phyloP scores from a whole-genome alignment of 2,329 filamentous ascomycete species.

The Colletotrichum tropicale region DNA sequence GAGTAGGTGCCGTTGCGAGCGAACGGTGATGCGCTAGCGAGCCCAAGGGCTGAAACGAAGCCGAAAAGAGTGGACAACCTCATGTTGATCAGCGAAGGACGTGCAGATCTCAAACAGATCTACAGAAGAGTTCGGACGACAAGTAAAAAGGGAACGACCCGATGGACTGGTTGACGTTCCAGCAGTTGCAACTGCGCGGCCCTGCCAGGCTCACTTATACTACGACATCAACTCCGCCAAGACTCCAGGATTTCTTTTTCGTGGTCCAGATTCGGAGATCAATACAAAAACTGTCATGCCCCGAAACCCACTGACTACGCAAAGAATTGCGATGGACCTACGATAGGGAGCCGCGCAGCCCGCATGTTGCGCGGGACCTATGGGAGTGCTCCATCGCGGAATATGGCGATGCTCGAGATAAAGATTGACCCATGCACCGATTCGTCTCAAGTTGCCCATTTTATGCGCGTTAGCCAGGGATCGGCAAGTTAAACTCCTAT shows the following conservation, averaged over 20 bases:
- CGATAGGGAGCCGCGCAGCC: background rate
- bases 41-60: background rate
- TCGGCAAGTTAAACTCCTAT: background rate
- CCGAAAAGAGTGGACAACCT: constrained; percentile 3
- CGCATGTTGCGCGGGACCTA: background rate
- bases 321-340: background rate
- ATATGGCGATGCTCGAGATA: background rate
- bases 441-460: background rate
- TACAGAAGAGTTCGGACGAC: background rate
- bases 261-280: background rate
- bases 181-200: background rate
- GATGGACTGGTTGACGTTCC: background rate
- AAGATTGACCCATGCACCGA: background rate
- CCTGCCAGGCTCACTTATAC: background rate
- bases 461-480: background rate
- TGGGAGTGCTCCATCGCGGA: background rate
- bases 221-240: background rate
- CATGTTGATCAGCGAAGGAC: background rate
- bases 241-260: background rate
- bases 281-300: background rate
- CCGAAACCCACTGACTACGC: background rate
- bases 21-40: background rate
- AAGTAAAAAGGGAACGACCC: background rate
- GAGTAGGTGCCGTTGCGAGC: background rate
- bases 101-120: background rate